A percentile compares a stretch with the other conserved stretches of the same genome.
These are phyloP conservation scores for Vanderwaltozyma tropicalis DNA, from an alignment of 805 yeast genomes.

Conservation along the genomic window DNA sequence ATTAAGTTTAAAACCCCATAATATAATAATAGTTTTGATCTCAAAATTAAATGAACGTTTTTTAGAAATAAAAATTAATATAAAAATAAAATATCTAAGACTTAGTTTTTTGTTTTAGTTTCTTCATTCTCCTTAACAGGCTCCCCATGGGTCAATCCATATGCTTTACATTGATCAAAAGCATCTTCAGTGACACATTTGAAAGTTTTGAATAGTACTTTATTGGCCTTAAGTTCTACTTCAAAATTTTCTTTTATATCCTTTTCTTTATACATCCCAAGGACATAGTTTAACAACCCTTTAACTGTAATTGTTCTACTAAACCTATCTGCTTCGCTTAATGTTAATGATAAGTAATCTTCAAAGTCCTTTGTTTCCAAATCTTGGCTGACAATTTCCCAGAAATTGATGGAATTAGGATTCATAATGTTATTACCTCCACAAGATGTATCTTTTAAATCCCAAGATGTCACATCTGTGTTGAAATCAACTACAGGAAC, in stretches of 20 bases:
- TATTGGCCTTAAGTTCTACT: constrained; percentile 3
- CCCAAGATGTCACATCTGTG: constrained; percentile 7
- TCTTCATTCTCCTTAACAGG: too few species aligned
- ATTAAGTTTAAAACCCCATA: too few species aligned
- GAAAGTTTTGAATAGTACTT: constrained; percentile 5
- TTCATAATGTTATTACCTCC: constrained; percentile 4
- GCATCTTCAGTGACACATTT: constrained; percentile 4
- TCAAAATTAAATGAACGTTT: too few species aligned
- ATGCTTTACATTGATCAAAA: neutral
- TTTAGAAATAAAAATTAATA: too few species aligned
- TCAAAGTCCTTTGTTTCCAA: constrained; percentile 10
- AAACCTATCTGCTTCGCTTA: constrained; percentile 31
- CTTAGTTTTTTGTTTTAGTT: too few species aligned
- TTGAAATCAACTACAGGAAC: constrained; percentile 7
- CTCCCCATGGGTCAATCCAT: constrained; percentile 2
- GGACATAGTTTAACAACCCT: constrained; percentile 28
- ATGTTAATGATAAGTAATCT: constrained; percentile 31
- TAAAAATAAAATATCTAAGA: too few species aligned
- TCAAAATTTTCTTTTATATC: constrained; percentile 4
- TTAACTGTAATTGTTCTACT: constrained; percentile 26
- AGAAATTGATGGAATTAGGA: constrained; percentile 9
- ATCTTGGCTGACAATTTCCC: constrained; percentile 9
- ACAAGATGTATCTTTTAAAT: constrained; percentile 6
- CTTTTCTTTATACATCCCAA: constrained; percentile 17
- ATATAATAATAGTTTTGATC: too few species aligned